These are phyloP conservation scores for Chrysanthemum seticuspe DNA, from an alignment of 129 eudicot genomes.

Conservation along the genomic window DNA sequence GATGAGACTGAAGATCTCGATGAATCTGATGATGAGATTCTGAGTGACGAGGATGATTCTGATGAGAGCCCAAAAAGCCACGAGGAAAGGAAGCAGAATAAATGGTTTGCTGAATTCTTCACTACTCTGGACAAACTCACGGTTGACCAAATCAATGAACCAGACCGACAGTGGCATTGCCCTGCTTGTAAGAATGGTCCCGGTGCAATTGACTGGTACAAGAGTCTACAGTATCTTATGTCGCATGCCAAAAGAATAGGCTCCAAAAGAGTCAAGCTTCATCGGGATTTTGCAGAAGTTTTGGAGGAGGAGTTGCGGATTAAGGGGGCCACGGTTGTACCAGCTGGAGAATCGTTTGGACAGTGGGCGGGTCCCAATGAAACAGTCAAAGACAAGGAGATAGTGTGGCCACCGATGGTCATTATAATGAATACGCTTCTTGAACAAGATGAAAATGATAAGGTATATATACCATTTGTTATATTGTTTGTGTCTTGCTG, in stretches of 20 bases:
- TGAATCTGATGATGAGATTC: constrained; percentile 59
- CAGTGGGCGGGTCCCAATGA: constrained; percentile 63
- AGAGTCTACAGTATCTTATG: constrained; percentile 62
- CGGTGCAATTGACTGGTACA: constrained; percentile 83
- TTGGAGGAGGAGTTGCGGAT: constrained; percentile 72
- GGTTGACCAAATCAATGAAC: constrained; percentile 40
- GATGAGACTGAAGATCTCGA: constrained; percentile 36
- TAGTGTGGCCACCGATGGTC: constrained; percentile 97
- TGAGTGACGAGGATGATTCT: constrained; percentile 56
- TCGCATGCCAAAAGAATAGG: constrained; percentile 80
- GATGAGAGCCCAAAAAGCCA: constrained; percentile 63
- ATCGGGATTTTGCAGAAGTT: constrained; percentile 62
- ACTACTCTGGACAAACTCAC: constrained; percentile 42
- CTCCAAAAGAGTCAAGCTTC: constrained; percentile 65
- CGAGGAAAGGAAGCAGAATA: constrained; percentile 51
- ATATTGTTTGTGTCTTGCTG: not conserved
- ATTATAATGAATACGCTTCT: constrained; percentile 68
- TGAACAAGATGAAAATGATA: constrained; percentile 63
- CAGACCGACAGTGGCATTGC: constrained; percentile 74
- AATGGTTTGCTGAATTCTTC: constrained; percentile 52
- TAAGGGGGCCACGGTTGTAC: constrained; percentile 53
- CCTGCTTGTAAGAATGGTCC: constrained; percentile 87
- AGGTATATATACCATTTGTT: constrained; percentile 43
- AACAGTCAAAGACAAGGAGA: constrained; percentile 42
- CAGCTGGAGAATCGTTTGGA: constrained; percentile 68